Base-by-base conservation (phyloP, 345 rosid genomes). In the Camelina neglecta region DNA sequence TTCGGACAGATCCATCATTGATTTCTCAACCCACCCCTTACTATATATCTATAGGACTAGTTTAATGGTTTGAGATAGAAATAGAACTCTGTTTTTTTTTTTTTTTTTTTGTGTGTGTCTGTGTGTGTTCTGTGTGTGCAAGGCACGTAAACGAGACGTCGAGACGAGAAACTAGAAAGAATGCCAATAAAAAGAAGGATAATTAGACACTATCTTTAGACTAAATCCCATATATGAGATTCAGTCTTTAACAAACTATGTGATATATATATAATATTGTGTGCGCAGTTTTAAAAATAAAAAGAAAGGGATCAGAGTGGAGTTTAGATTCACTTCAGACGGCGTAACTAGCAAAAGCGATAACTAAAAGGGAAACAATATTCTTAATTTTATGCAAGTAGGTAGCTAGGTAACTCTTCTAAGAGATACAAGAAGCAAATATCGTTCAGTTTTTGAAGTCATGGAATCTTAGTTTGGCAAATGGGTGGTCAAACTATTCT, bases 1-100 rank as follows among this genome's bases (percentile, higher is more conserved):
- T 75, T 75, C 79, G 38, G 24, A 75, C 66, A 66, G 67, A 58
- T 59, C 60, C 79, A 67, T 75, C 68, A 60, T 59, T 44, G 71
- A 64, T 54, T 63, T 73, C 56, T 72, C 45, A 42, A 63, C 76
- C 42, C 76, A 13, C 24, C 24, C 23, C 21, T 7, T 31, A 7
- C 13, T 42, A 33, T 41, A 18, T 29, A 29, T 26, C 10, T 63
- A 9, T 13, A 11, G 42, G 23, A 73, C 8, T 73, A 18, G 55
- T 73, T 64, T 26, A 64, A 41, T 64, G 56, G 48, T 65, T 47
- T 56, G 50, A 48, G 29, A 24, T 23, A 23, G 24, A 23, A 23
- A 23, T 23, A 24, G 0, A 65, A 56, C 60, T 36, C 16, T 66
- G 56, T 1, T 35, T 6, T 33, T 5, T 6, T 33, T 33, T 5